Conservation (phyloP, 306 rosid genomes). For the Ormosia emarginata region DNA sequence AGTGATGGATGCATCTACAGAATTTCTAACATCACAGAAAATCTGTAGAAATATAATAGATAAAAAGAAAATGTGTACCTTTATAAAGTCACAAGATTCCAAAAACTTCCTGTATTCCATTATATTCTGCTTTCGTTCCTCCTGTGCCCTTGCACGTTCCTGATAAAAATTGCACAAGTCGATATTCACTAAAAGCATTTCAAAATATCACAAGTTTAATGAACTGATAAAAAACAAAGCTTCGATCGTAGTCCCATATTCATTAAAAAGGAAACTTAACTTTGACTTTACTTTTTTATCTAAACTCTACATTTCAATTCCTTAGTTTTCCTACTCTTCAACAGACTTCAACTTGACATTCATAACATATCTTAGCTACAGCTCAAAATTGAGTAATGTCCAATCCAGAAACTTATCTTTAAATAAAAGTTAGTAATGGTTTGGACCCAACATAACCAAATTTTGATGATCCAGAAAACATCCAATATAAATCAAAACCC, state of each 20-base stretch:
- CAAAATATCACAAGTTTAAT: neutral
- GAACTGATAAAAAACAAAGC: neutral
- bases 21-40: conserved; percentile 21
- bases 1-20: conserved; percentile 20
- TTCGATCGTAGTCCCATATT: neutral
- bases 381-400: neutral
- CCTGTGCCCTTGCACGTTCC: conserved; percentile 79
- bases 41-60: conserved; percentile 2
- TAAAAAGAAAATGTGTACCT: conserved; percentile 43
- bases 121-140: conserved; percentile 61
- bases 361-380: neutral
- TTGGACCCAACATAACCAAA: conserved; percentile 5
- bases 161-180: conserved; percentile 29
- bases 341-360: neutral
- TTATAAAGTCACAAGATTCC: conserved; percentile 90
- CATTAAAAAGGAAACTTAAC: conserved; percentile 7
- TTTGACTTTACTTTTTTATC: neutral
- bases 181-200: conserved; percentile 24
- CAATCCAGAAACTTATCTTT: neutral
- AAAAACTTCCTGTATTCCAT: conserved; percentile 66
- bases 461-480: neutral
- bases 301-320: neutral
- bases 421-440: neutral
- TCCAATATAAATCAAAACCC: neutral
- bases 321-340: neutral